Percentiles rank a stretch among this genome's conserved stretches.
Evolutionary conservation across 192 early-diverging fungal genomes (phyloP).

Genomic region (Linnemannia elongata): DNA sequence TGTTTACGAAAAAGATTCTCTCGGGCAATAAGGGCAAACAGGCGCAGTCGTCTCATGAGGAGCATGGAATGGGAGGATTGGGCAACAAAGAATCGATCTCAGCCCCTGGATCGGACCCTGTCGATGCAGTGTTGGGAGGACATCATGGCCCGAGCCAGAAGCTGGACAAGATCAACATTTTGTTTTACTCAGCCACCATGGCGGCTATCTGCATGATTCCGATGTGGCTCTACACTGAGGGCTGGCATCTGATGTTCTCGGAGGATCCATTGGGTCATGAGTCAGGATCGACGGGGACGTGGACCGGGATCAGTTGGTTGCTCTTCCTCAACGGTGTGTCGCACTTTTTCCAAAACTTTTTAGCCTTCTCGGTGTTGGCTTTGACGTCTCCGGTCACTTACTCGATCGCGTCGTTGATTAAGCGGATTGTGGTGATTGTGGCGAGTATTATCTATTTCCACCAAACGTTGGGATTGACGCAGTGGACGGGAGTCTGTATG

Average conservation of each 20-base stretch:
- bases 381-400: slow-evolving; percentile 89
- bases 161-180: slow-evolving; percentile 89
- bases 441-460: slow-evolving; percentile 88
- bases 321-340: slow-evolving; percentile 83
- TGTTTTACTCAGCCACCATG: slow-evolving; percentile 83
- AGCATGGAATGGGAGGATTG: slow-evolving; percentile 36
- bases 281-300: slow-evolving; percentile 5
- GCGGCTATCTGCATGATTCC: slow-evolving; percentile 86
- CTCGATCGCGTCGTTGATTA: slow-evolving; percentile 86
- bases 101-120: slow-evolving; percentile 20
- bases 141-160: slow-evolving; percentile 51
- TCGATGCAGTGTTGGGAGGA: slow-evolving; percentile 8
- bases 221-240: slow-evolving; percentile 85
- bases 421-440: slow-evolving; percentile 91
- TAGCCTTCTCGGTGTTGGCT: slow-evolving; percentile 84
- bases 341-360: slow-evolving; percentile 86
- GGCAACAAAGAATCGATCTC: slow-evolving; percentile 39
- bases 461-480: slow-evolving; percentile 75
- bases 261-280: slow-evolving; percentile 28
- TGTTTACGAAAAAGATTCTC: slow-evolving; percentile 88
- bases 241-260: slow-evolving; percentile 44
- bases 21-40: slow-evolving; percentile 57
- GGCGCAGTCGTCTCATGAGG: slow-evolving; percentile 18
- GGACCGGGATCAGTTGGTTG: slow-evolving; percentile 56
- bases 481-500: slow-evolving; percentile 80